These are phyloP conservation scores for Oryza glumipatula DNA, from an alignment of 176 grass and related monocot species.

Conservation along the genomic window DNA sequence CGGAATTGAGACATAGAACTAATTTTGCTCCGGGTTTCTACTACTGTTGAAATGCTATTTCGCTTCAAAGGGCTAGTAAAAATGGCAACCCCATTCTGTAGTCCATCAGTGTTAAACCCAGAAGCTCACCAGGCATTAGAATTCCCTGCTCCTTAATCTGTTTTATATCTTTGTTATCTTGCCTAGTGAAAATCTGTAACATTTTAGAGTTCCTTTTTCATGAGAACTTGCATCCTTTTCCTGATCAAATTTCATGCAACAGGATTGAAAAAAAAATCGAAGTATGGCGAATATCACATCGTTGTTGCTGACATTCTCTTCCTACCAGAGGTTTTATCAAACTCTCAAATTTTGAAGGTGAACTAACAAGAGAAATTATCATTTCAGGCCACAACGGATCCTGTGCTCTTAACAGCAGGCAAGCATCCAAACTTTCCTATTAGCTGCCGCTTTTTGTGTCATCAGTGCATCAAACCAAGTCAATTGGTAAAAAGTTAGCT, in stretches of 20 bases:
- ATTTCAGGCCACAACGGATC: constrained; percentile 4
- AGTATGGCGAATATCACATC: neutral
- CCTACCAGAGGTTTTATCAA: neutral
- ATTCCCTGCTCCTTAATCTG: neutral
- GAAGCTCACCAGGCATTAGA: neutral
- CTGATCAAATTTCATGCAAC: constrained; percentile 1
- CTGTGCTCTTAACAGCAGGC: constrained; percentile 5
- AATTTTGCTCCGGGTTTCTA: constrained; percentile 11
- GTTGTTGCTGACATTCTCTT: constrained; percentile 11
- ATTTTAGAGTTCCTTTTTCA: constrained; percentile 18
- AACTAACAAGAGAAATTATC: constrained; percentile 7
- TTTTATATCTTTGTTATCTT: neutral
- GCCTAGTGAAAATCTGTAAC: neutral
- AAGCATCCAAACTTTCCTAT: constrained; percentile 23
- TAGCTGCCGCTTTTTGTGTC: neutral
- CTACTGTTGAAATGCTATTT: neutral
- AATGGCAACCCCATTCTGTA: neutral
- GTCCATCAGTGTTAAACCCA: neutral
- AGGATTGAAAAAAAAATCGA: constrained; percentile 19
- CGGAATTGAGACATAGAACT: neutral
- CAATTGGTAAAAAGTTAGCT: constrained; percentile 22
- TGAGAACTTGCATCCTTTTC: neutral
- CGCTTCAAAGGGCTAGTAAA: neutral
- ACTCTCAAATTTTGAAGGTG: constrained; percentile 6
- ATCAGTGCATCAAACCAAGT: constrained; percentile 3